phyloP scores from a whole-genome alignment of 495 filamentous ascomycete species.

The Extremus antarcticus region DNA sequence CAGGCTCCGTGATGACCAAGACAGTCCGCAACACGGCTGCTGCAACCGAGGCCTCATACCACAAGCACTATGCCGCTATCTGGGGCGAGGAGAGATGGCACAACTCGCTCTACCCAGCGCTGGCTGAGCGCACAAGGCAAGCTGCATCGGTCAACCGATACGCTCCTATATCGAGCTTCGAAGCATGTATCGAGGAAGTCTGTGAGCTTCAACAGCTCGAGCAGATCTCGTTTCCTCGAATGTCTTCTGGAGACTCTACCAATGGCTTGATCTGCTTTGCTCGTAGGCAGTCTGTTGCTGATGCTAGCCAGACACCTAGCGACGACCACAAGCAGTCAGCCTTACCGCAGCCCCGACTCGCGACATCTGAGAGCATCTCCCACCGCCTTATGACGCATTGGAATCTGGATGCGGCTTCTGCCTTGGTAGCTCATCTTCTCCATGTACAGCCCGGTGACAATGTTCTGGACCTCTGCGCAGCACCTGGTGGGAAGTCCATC shows the following conservation, averaged over 20 bases:
- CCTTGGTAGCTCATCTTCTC: constrained; percentile 8
- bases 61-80: constrained; percentile 13
- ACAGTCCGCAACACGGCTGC: constrained; percentile 8
- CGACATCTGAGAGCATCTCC: neutral
- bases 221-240: neutral
- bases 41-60: constrained; percentile 9
- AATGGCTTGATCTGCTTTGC: neutral
- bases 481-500: constrained; percentile 14
- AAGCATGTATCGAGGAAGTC: neutral
- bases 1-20: too few species aligned
- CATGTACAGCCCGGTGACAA: constrained; percentile 6
- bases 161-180: neutral
- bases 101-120: constrained; percentile 10
- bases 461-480: constrained; percentile 16
- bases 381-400: constrained; percentile 8
- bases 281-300: neutral
- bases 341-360: neutral
- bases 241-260: neutral
- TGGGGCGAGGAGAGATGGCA: constrained; percentile 15
- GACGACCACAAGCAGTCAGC: neutral
- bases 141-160: constrained; percentile 12
- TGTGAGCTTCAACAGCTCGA: neutral
- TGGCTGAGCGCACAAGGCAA: constrained; percentile 5
- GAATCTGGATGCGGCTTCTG: constrained; percentile 15
- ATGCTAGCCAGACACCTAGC: neutral